Evolutionary conservation across 805 yeast species (phyloP), one percentile per base, ranked within the genome.

Genomic region (Maudiozyma bulderi): DNA sequence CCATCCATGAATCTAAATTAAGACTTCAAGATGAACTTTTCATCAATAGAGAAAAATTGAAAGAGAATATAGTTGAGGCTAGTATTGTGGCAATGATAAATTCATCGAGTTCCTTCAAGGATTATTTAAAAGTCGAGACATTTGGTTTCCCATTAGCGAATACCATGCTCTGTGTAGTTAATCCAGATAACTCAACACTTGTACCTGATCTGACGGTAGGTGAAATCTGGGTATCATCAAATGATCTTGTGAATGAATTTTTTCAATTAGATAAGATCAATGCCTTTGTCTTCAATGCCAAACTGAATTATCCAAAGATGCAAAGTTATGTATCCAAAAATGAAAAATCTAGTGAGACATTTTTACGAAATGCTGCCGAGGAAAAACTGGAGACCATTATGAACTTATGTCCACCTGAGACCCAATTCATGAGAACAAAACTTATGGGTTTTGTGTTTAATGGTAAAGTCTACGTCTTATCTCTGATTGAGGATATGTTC

Each of bases 201-300:
- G 85, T 87, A 5, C 80, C 81, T 2, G 82, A 76, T 44, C 78
- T 86, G 59, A 87, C 84, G 53, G 86, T 93, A 13, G 99, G 99
- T 30, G 99, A 93, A 65, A 82, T 93, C 34, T 93, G 98, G 98
- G 86, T 93, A n/a, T 96, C 90, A 58, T 84, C 95, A 41, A 91
- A 91, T 1, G 85, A 95, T 52, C 68, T 93, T 6, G 82, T 95
- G 2, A 96, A 65, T 47, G 69, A 61, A 48, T 66, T 66, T 47
- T 66, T 58, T 47, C 68, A 65, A 38, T 54, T 66, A 62, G 66
- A 61, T 37, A 58, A 59, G 39, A 64, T 66, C 2, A 66, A 64
- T 46, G 66, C 64, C 26, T 66, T 64, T 53, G 68, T 66, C 1
- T 66, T 66, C 47, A 63, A 59, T 35, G 69, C 70, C 0, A 61